Evolutionary conservation across 1,139 yeast genomes (phyloP), one percentile per base, ranked within the genome.

Genomic region (Suhomyces panamericanus): DNA sequence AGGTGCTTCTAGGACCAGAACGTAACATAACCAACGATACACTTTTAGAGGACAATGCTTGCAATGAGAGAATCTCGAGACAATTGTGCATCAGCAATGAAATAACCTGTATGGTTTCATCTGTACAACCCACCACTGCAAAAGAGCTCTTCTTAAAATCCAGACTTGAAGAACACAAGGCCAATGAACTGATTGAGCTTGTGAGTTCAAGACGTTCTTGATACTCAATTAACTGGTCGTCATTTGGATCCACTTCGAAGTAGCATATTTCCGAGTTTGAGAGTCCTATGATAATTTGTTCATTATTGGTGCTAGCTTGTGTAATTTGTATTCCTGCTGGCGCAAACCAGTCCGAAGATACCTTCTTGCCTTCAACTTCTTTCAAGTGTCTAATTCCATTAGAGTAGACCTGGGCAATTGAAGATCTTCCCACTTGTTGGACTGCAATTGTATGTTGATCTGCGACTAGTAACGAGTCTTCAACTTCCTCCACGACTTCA

Each of bases 231-330:
- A 91, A 69, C 42, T 81, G 77, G 52, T 86, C 95, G 41, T 69
- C 71, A 2, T 67, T 67, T 1, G 73, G 73, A 52, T 85, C 91
- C 27, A 85, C 70, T 63, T 91, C 98, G 63, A 93, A 91, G 63
- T 93, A 93, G 5, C 86, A 84, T 3, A 93, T 56, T 48, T 87
- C 91, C 46, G 83, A 73, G 57, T 85, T 87, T 2, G 95, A 83
- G 9, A 93, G 63, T 0, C 83, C 90, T 8, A 93, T 58, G 0
- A 80, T 80, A 0, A 91, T 70, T 61, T 93, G 98, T 16, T 77
- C 74, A 33, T 75, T 71, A 32, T 88, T 88, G 3, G 85, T 67
- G 1, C 88, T 63, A 0, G 91, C 85, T 24, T 71, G 67, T 0
- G 77, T 57, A 34, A 93, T 75, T 27, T 77, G 70, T 13, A 85